phyloP scores from a whole-genome alignment of 768 basidiomycete genomes.

The Clitopilus hobsonii region DNA sequence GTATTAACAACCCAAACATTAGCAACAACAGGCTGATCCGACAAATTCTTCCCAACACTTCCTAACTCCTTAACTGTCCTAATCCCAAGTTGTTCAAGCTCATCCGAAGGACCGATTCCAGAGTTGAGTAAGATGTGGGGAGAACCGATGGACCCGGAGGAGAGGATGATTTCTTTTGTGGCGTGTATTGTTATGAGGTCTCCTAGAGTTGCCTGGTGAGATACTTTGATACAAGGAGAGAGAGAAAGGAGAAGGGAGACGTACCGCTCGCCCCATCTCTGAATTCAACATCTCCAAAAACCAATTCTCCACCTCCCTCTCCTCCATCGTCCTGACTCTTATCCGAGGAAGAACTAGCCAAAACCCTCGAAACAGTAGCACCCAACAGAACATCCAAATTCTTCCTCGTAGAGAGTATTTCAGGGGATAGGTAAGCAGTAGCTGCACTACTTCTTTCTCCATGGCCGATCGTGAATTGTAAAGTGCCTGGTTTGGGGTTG shows the following conservation, averaged over 20 bases:
- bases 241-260: too few species aligned
- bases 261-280: not conserved
- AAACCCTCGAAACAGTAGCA: not conserved
- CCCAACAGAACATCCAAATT: not conserved
- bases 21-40: conserved; percentile 22
- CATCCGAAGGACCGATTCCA: conserved; percentile 25
- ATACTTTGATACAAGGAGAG: too few species aligned
- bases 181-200: conserved; percentile 9
- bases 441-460: conserved; percentile 15
- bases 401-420: not conserved
- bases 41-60: conserved; percentile 28
- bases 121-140: conserved; percentile 27
- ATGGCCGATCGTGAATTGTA: conserved; percentile 10
- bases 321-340: too few species aligned
- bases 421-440: conserved; percentile 13
- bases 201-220: too few species aligned
- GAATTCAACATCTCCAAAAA: not conserved
- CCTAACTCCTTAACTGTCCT: conserved; percentile 23
- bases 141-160: conserved; percentile 30
- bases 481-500: conserved; percentile 8
- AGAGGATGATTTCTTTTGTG: conserved; percentile 31
- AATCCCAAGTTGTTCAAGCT: conserved; percentile 19
- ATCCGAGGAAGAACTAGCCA: too few species aligned
- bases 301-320: too few species aligned
- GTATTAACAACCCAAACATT: conserved; percentile 19